Percentiles rank a stretch among this genome's conserved stretches.
Conservation (phyloP, 345 rosid genomes). For the Carallia pectinifolia region DNA sequence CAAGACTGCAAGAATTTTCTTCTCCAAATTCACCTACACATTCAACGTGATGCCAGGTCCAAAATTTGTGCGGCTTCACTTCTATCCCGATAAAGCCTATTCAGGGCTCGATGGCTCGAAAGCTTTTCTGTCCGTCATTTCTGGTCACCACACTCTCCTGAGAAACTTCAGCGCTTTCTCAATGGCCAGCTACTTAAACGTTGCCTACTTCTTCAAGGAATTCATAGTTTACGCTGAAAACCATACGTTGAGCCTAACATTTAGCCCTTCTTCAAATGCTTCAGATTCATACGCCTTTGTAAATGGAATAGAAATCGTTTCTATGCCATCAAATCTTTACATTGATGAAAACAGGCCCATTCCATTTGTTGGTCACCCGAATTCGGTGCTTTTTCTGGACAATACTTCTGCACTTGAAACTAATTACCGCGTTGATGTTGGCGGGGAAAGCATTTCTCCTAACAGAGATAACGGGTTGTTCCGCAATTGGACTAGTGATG, state of each 20-base stretch:
- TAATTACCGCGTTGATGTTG: slow-evolving; percentile 19
- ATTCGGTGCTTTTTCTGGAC: neutral
- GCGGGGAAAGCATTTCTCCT: slow-evolving; percentile 10
- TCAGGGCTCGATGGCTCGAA: slow-evolving; percentile 13
- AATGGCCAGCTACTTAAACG: slow-evolving; percentile 5
- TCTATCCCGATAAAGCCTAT: slow-evolving; percentile 15
- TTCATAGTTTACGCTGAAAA: slow-evolving; percentile 13
- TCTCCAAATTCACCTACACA: slow-evolving; percentile 16
- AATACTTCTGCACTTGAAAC: slow-evolving; percentile 19
- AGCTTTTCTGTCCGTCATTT: slow-evolving; percentile 17
- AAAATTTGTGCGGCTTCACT: slow-evolving; percentile 31
- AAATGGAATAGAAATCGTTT: slow-evolving; percentile 23
- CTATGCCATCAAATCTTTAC: slow-evolving; percentile 31
- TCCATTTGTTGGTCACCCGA: slow-evolving; percentile 5
- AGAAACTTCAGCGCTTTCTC: slow-evolving; percentile 21
- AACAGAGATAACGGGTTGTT: slow-evolving; percentile 18
- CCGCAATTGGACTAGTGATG: slow-evolving; percentile 14
- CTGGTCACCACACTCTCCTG: slow-evolving; percentile 17
- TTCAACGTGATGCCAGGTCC: slow-evolving; percentile 22
- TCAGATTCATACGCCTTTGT: slow-evolving; percentile 13
- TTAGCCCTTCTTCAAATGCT: slow-evolving; percentile 17
- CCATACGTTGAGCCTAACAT: slow-evolving; percentile 16
- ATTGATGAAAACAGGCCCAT: slow-evolving; percentile 4
- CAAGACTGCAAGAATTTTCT: slow-evolving; percentile 16
- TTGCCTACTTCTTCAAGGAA: slow-evolving; percentile 15